Base-by-base conservation (phyloP, 2,329 filamentous ascomycete genomes). In the Colletotrichum sp. region DNA sequence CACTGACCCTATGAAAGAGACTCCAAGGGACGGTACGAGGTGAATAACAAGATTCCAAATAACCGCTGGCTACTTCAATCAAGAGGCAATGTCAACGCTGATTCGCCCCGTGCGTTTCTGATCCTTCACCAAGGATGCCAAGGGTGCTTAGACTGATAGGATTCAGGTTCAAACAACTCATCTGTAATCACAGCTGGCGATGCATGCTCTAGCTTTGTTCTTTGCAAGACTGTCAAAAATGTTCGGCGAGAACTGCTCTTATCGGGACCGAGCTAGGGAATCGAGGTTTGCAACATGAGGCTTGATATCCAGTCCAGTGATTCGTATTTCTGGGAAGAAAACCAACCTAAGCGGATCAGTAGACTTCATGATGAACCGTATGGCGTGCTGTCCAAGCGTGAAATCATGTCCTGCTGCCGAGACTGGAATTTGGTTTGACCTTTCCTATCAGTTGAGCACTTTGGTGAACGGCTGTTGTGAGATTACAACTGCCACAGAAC, bases 361-460 rank as follows among this genome's bases (percentile, higher is more conserved):
- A 52, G n/a, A 52, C 43, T 13, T 52, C 43, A 52, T 21, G 43
- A 13, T 52, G 43, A 52, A 52, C 7, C 43, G 3, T 48, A 48
- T 48, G 43, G 43, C 43, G n/a, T 52, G 43, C 43, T 52, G 43
- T 21, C 43, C 43, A 52, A 0, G n/a, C n/a, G 43, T 52, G n/a
- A 52, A 52, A 52, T 1, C 43, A 52, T 1, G 12, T 3, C 43
- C 38, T 0, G n/a, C n/a, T 52, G 43, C 43, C 43, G 4, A 52
- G n/a, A 24, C n/a, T 52, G 1, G n/a, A 1, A 21, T 24, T 7
- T 21, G 43, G 12, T n/a, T 52, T 63, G 30, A 8, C n/a, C 18
- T 63, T 21, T 13, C 16, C 0, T 15, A 3, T 28, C 0, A 58
- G 13, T 24, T 26, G 55, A 2, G 24, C 8, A 0, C 21, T 58